Conservation (phyloP, 306 rosid species). For the Citrullus mucosospermus region DNA sequence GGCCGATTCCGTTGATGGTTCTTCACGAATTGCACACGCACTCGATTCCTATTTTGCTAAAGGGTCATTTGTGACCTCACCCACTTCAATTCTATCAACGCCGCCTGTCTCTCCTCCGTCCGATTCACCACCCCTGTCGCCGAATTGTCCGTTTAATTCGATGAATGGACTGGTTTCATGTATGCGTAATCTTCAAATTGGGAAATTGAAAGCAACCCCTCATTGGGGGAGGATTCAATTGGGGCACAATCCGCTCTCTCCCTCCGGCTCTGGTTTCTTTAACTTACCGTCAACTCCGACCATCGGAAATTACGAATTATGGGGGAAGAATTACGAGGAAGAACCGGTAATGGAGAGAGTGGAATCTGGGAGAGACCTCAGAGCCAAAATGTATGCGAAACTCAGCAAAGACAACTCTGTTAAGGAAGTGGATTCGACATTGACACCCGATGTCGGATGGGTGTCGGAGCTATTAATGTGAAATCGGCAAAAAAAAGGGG, state of each 20-base stretch:
- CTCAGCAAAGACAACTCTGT: slow-evolving; percentile 51
- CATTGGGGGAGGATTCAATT: slow-evolving; percentile 3
- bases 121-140: slow-evolving; percentile 46
- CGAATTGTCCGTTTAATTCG: slow-evolving; percentile 15
- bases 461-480: slow-evolving; percentile 45
- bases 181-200: slow-evolving; percentile 26
- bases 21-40: slow-evolving; percentile 10
- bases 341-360: slow-evolving; percentile 80
- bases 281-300: background rate
- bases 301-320: slow-evolving; percentile 9
- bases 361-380: slow-evolving; percentile 55
- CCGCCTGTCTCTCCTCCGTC: slow-evolving; percentile 29
- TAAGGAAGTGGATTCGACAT: background rate
- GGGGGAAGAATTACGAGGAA: slow-evolving; percentile 24
- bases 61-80: slow-evolving; percentile 27
- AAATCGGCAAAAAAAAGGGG: background rate
- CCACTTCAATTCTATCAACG: slow-evolving; percentile 45
- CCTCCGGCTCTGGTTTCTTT: background rate
- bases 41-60: slow-evolving; percentile 8
- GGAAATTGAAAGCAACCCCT: slow-evolving; percentile 21
- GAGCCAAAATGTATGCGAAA: slow-evolving; percentile 59
- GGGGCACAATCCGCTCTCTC: background rate
- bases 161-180: slow-evolving; percentile 25
- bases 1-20: slow-evolving; percentile 16
- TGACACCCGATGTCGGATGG: slow-evolving; percentile 56